Percentiles rank a stretch among this genome's conserved stretches.
Evolutionary conservation across 2,329 filamentous ascomycete species (phyloP).

Genomic region (Phialophora macrospora): DNA sequence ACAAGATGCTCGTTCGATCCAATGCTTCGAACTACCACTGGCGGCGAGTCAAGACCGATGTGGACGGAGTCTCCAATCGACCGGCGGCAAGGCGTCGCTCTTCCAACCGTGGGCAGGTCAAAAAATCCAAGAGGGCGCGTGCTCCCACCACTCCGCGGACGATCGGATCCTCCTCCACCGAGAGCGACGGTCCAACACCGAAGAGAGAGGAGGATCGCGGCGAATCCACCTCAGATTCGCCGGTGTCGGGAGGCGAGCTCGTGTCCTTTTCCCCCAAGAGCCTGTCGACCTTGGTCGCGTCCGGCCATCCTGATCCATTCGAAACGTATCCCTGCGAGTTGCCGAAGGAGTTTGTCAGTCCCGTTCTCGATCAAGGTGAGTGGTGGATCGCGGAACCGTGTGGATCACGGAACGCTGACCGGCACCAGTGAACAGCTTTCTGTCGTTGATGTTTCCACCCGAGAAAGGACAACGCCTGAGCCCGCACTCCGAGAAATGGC

Average conservation of each 20-base stretch:
- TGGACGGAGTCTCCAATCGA: conserved; percentile 13
- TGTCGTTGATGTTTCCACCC: conserved; percentile 32
- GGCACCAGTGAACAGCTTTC: conserved; percentile 24
- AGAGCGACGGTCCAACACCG: conserved; percentile 23
- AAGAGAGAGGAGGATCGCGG: conserved; percentile 23
- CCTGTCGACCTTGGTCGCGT: conserved; percentile 25
- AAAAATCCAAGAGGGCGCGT: conserved; percentile 12
- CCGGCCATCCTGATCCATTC: conserved; percentile 30
- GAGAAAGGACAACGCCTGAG: conserved; percentile 23
- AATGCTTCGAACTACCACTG: conserved; percentile 41
- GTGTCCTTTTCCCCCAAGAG: conserved; percentile 3
- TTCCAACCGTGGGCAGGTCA: conserved; percentile 15
- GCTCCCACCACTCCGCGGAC: conserved; percentile 19
- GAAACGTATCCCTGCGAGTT: conserved; percentile 31
- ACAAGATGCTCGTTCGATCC: conserved; percentile 39
- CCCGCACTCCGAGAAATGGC: conserved; percentile 29
- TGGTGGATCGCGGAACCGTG: conserved; percentile 1
- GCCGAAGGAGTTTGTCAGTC: conserved; percentile 31
- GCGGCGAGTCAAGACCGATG: conserved; percentile 36
- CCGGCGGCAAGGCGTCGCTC: conserved; percentile 17
- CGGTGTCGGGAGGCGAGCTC: conserved; percentile 6
- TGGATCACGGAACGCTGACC: not conserved
- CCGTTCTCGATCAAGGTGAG: conserved; percentile 29
- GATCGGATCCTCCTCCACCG: conserved; percentile 18
- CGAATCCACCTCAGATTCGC: conserved; percentile 2